Conservation (phyloP, 2,329 filamentous ascomycete genomes). For the Bisporella sp. region DNA sequence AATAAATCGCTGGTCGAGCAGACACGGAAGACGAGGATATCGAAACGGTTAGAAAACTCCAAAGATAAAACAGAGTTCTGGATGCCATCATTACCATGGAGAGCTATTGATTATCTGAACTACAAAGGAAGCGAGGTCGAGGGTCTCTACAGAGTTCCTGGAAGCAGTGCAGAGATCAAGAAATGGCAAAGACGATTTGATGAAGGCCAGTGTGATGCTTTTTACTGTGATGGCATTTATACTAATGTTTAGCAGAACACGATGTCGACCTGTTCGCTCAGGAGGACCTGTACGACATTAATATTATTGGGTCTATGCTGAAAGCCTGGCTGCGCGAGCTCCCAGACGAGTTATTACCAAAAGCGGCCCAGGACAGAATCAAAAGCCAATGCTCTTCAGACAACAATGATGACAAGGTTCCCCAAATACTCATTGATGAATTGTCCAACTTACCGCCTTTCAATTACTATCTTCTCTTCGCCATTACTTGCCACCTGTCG, state of each 20-base stretch:
- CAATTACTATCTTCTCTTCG: conserved; percentile 96
- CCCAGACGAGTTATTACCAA: conserved; percentile 91
- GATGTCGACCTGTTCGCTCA: conserved; percentile 90
- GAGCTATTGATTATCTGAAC: conserved; percentile 93
- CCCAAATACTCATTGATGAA: conserved; percentile 82
- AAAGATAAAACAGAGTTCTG: conserved; percentile 96
- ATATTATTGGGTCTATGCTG: conserved; percentile 92
- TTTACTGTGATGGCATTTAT: background rate
- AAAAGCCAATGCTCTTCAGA: conserved; percentile 60
- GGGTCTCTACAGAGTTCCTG: conserved; percentile 86
- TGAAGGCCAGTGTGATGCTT: conserved; percentile 47
- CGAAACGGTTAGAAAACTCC: conserved; percentile 78
- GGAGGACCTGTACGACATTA: conserved; percentile 86
- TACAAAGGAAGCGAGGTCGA: conserved; percentile 92
- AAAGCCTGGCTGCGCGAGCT: conserved; percentile 93
- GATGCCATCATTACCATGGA: conserved; percentile 95
- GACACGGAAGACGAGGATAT: conserved; percentile 84
- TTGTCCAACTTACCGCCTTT: conserved; percentile 91
- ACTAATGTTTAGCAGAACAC: conserved; percentile 47
- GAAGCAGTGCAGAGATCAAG: conserved; percentile 83
- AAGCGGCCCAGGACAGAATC: conserved; percentile 72
- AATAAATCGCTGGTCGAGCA: conserved; percentile 83
- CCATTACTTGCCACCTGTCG: conserved; percentile 93
- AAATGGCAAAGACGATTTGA: conserved; percentile 92
- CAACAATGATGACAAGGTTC: conserved; percentile 69